These are phyloP conservation scores for Hypoxylon sp. DNA, from an alignment of 2,329 filamentous ascomycete species.

Conservation along the genomic window DNA sequence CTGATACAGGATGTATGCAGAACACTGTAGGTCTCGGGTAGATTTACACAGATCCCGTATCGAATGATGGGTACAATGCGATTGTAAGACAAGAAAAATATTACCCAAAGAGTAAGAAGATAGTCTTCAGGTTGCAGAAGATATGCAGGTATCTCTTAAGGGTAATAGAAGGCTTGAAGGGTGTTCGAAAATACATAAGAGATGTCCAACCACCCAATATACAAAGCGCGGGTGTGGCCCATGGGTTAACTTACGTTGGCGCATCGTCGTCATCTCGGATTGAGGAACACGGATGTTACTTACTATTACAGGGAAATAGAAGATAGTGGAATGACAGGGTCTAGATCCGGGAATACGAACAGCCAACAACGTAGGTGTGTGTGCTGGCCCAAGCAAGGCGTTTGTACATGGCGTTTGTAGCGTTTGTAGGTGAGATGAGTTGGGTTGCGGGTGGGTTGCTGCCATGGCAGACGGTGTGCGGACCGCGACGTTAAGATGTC, in stretches of 20 bases:
- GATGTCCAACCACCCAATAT: constrained; percentile 45
- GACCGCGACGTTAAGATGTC: constrained; percentile 14
- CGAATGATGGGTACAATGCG: constrained; percentile 18
- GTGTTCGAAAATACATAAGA: constrained; percentile 14
- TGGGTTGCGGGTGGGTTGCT: constrained; percentile 14
- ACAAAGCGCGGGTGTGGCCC: constrained; percentile 21
- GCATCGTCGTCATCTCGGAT: constrained; percentile 36
- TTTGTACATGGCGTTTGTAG: not conserved
- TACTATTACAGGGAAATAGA: too few species aligned
- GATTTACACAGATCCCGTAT: constrained; percentile 12
- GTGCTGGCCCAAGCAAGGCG: constrained; percentile 26
- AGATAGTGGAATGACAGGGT: constrained; percentile 25
- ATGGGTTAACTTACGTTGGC: constrained; percentile 22
- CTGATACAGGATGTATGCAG: constrained; percentile 10
- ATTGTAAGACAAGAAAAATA: constrained; percentile 10
- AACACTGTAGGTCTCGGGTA: constrained; percentile 16
- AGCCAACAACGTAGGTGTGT: too few species aligned
- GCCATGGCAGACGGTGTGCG: constrained; percentile 8
- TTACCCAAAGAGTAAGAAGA: constrained; percentile 31
- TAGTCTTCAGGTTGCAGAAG: constrained; percentile 22
- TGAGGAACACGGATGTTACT: too few species aligned
- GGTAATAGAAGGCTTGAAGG: constrained; percentile 23
- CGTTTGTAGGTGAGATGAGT: not conserved
- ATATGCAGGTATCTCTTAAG: constrained; percentile 34
- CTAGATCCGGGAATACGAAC: constrained; percentile 26